Conservation (phyloP, 192 early-diverging fungal genomes). For the Coemansia sp. region DNA sequence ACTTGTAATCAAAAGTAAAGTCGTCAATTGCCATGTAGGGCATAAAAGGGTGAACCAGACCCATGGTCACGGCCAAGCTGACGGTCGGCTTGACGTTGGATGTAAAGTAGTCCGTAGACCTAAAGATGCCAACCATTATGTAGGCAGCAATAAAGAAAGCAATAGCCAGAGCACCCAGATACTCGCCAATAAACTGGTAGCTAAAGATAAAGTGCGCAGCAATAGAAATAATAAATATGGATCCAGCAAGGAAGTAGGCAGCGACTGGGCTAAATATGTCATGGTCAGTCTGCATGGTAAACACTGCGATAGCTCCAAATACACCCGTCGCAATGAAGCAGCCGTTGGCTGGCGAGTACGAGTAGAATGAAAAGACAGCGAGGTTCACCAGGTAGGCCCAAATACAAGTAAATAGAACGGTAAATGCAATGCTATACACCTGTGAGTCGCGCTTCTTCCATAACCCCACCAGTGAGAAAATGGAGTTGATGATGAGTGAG, state of each 20-base stretch:
- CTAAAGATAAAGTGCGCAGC: background rate
- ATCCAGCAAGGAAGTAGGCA: background rate
- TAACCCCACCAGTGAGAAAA: background rate
- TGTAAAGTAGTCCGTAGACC: background rate
- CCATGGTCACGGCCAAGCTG: constrained; percentile 6
- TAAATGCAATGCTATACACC: background rate
- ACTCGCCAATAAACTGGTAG: background rate
- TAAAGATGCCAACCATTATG: constrained; percentile 7
- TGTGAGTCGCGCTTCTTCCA: constrained; percentile 5
- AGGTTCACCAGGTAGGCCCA: constrained; percentile 5
- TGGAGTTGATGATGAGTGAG: constrained; percentile 2
- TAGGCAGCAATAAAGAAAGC: background rate
- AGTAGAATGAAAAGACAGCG: constrained; percentile 2
- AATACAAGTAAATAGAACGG: constrained; percentile 3
- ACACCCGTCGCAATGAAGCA: constrained; percentile 5
- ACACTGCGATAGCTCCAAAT: background rate
- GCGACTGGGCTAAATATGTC: background rate
- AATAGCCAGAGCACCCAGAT: constrained; percentile 7
- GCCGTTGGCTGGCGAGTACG: constrained; percentile 5
- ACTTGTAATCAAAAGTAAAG: background rate
- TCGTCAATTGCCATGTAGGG: background rate
- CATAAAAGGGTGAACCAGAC: background rate
- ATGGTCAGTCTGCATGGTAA: constrained; percentile 4
- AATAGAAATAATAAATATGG: background rate
- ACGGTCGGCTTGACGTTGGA: constrained; percentile 1